A percentile compares a stretch with the other conserved stretches of the same genome.
Evolutionary conservation across 768 basidiomycete genomes (phyloP).

Genomic region (Pisolithus orientalis): DNA sequence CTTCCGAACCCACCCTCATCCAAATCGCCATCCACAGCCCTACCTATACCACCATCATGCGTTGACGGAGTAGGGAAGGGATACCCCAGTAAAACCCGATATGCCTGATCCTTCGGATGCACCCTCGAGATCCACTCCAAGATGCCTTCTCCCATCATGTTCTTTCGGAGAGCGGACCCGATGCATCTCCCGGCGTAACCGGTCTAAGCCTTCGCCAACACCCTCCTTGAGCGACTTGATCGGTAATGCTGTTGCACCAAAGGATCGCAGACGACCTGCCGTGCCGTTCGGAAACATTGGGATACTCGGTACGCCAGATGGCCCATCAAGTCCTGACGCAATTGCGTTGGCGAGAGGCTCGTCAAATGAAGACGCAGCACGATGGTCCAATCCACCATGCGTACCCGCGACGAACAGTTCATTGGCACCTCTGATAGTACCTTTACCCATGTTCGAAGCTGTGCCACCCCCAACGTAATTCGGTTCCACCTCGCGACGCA

Average conservation of each 20-base stretch:
- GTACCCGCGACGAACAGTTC: conserved; percentile 25
- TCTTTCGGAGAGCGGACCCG: conserved; percentile 42
- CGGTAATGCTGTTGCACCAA: conserved; percentile 42
- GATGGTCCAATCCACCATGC: conserved; percentile 28
- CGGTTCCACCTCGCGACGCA: conserved; percentile 66
- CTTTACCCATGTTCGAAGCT: conserved; percentile 4
- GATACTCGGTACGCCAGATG: conserved; percentile 39
- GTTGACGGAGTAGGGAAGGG: conserved; percentile 38
- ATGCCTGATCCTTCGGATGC: conserved; percentile 21
- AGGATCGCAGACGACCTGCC: conserved; percentile 32
- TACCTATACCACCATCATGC: conserved; percentile 7
- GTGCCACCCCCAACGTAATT: conserved; percentile 40
- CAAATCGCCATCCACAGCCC: neutral
- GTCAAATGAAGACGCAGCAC: conserved; percentile 49
- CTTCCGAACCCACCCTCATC: neutral
- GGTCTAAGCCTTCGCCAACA: conserved; percentile 55
- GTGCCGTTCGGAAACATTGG: conserved; percentile 81
- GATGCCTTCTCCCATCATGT: conserved; percentile 9
- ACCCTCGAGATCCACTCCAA: conserved; percentile 14
- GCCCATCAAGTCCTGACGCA: conserved; percentile 49
- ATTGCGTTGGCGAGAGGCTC: conserved; percentile 76
- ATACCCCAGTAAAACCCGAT: conserved; percentile 24
- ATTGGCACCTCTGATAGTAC: neutral
- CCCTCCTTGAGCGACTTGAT: conserved; percentile 52
- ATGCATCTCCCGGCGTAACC: conserved; percentile 51